Percentiles rank a stretch among this genome's conserved stretches.
Conservation (phyloP, 2,329 filamentous ascomycete species). For the Byssochlamys sp. region DNA sequence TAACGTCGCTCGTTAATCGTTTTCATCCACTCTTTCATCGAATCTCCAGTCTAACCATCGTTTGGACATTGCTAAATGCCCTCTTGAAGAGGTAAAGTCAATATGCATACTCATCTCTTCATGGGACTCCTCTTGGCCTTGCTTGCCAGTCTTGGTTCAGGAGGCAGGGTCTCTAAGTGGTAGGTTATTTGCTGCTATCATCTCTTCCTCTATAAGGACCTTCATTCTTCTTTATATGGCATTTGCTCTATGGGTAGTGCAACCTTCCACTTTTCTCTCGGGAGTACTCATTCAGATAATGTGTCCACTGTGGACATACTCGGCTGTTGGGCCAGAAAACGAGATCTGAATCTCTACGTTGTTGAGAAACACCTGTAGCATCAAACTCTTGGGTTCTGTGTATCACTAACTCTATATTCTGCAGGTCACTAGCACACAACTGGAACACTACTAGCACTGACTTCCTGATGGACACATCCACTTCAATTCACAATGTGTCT, state of each 20-base stretch:
- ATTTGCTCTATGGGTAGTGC: not conserved
- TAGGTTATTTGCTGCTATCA: not conserved
- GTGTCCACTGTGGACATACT: not conserved
- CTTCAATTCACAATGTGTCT: not conserved
- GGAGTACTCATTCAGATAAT: not conserved
- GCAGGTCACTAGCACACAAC: not conserved
- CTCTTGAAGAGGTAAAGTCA: not conserved
- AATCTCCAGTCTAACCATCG: not conserved
- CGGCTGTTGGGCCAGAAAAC: not conserved
- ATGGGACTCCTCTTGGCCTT: not conserved
- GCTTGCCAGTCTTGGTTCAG: not conserved
- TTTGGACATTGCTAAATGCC: not conserved
- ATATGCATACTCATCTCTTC: not conserved
- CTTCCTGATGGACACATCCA: not conserved
- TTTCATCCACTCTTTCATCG: not conserved
- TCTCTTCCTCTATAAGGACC: not conserved
- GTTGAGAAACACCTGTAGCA: not conserved
- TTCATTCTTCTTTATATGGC: not conserved
- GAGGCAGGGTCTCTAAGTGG: not conserved
- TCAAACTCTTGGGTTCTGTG: not conserved
- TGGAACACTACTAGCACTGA: not conserved
- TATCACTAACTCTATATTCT: not conserved
- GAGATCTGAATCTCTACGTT: not conserved
- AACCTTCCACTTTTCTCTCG: not conserved
- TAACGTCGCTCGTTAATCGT: not conserved